Evolutionary conservation across 805 yeast species (phyloP).

Genomic region (Scheffersomyces ergatensis): DNA sequence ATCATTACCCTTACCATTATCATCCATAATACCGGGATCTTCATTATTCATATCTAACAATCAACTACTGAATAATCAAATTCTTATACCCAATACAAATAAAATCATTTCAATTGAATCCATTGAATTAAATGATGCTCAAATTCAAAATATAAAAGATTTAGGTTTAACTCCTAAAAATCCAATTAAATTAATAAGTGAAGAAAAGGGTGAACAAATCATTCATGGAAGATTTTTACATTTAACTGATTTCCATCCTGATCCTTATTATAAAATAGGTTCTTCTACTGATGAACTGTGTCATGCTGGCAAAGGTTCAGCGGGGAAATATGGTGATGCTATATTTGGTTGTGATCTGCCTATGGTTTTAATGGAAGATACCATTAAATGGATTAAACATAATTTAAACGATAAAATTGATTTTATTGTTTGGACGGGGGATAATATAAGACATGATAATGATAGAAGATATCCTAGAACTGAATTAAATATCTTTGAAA

Average conservation of each 20-base stretch:
- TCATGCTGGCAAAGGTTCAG: slow-evolving; percentile 54
- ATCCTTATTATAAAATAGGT: slow-evolving; percentile 58
- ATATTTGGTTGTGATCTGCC: slow-evolving; percentile 79
- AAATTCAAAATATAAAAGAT: slow-evolving; percentile 6
- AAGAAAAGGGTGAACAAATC: slow-evolving; percentile 20
- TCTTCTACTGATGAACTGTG: slow-evolving; percentile 48
- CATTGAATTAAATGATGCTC: slow-evolving; percentile 1
- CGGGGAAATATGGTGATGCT: slow-evolving; percentile 74
- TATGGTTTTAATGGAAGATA: slow-evolving; percentile 53
- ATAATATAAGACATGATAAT: slow-evolving; percentile 80
- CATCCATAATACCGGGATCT: neutral
- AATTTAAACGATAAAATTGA: slow-evolving; percentile 75
- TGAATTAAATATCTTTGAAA: slow-evolving; percentile 65
- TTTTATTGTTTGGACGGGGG: slow-evolving; percentile 90
- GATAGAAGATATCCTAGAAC: slow-evolving; percentile 74
- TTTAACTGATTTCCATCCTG: slow-evolving; percentile 86
- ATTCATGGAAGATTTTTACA: slow-evolving; percentile 82
- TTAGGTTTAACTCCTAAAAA: slow-evolving; percentile 35
- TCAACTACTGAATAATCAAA: neutral
- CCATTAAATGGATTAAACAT: slow-evolving; percentile 63
- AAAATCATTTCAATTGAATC: slow-evolving; percentile 5
- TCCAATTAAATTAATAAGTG: slow-evolving; percentile 22
- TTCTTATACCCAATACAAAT: neutral
- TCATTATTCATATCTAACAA: no score
- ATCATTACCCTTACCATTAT: neutral